Percentiles rank a stretch among this genome's conserved stretches.
phyloP scores from a whole-genome alignment of 2,329 filamentous ascomycete genomes.

The Scolecobasidium constrictum region DNA sequence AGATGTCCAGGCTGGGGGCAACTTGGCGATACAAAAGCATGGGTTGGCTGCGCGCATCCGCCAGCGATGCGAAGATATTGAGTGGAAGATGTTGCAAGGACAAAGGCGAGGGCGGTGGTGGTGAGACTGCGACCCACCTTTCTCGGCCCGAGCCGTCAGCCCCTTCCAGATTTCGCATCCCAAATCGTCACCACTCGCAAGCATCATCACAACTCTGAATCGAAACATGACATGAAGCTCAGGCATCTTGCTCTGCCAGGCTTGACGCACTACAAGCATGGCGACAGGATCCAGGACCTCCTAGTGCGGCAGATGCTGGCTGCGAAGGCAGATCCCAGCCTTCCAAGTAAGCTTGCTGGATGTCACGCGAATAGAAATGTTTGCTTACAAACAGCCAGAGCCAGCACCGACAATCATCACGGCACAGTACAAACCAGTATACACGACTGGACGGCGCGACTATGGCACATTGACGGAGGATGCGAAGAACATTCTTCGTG shows the following conservation, averaged over 20 bases:
- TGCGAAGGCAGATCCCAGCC: constrained; percentile 40
- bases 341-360: background rate
- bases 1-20: too few species aligned
- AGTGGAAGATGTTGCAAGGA: too few species aligned
- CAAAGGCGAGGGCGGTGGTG: too few species aligned
- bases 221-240: constrained; percentile 37
- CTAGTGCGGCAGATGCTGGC: constrained; percentile 48
- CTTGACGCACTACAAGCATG: constrained; percentile 43
- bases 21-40: too few species aligned
- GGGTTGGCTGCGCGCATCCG: too few species aligned
- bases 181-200: too few species aligned
- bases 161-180: too few species aligned
- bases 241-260: constrained; percentile 49
- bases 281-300: constrained; percentile 44
- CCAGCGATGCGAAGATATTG: too few species aligned
- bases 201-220: too few species aligned
- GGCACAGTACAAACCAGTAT: constrained; percentile 73
- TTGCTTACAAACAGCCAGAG: too few species aligned
- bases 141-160: too few species aligned
- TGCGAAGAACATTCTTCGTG: constrained; percentile 32
- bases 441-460: constrained; percentile 83
- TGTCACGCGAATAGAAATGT: constrained; percentile 12
- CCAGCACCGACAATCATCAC: constrained; percentile 66
- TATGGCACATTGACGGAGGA: constrained; percentile 33
- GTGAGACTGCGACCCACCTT: too few species aligned